A percentile compares a stretch with the other conserved stretches of the same genome.
Conservation (phyloP, 495 filamentous ascomycete species). For the Ascobolus immersus region DNA sequence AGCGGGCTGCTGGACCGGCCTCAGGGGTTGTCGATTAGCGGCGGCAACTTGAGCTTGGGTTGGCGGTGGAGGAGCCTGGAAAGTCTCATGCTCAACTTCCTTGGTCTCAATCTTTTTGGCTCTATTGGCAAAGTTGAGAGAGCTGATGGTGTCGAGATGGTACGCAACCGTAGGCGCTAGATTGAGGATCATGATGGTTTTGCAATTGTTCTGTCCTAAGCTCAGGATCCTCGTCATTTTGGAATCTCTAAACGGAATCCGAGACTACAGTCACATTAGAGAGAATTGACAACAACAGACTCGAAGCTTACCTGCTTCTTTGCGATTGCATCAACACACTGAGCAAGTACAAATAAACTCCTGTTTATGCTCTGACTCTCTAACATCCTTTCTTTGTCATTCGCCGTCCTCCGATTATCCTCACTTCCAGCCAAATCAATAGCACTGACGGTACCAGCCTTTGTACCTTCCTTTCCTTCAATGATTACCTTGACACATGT, state of each 20-base stretch:
- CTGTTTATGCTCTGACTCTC: slow-evolving; percentile 99
- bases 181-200: slow-evolving; percentile 93
- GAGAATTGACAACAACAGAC: too few relatives aligned
- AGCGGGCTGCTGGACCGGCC: not conserved
- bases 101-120: slow-evolving; percentile 92
- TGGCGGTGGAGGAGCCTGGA: slow-evolving; percentile 41
- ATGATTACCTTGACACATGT: slow-evolving; percentile 70
- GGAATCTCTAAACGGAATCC: slow-evolving; percentile 79
- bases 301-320: slow-evolving; percentile 33
- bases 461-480: slow-evolving; percentile 35
- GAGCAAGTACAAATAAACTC: slow-evolving; percentile 75
- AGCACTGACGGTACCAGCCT: slow-evolving; percentile 63
- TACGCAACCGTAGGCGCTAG: slow-evolving; percentile 60
- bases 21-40: too few relatives aligned
- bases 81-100: slow-evolving; percentile 78
- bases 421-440: slow-evolving; percentile 94
- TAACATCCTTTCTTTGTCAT: slow-evolving; percentile 73
- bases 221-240: slow-evolving; percentile 95
- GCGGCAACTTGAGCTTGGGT: not conserved
- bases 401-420: slow-evolving; percentile 83
- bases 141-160: slow-evolving; percentile 80
- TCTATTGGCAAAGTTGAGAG: slow-evolving; percentile 79
- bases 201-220: slow-evolving; percentile 80
- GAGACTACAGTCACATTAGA: slow-evolving; percentile 32
- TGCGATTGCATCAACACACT: slow-evolving; percentile 86